Percentiles rank a stretch among this genome's conserved stretches.
phyloP scores from a whole-genome alignment of 768 basidiomycete genomes.

The Hydnomerulius pinastri region DNA sequence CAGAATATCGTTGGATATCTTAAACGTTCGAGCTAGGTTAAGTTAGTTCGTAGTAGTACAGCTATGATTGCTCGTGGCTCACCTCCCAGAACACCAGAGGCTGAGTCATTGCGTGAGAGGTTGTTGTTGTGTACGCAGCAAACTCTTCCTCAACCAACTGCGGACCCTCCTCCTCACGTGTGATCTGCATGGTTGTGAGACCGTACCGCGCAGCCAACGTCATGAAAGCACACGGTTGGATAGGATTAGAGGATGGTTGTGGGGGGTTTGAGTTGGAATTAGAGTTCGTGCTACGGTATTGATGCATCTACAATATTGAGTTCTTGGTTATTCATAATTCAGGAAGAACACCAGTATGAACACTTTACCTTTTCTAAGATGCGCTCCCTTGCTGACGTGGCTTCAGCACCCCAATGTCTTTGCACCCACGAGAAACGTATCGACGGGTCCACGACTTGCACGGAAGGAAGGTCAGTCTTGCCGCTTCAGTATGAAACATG shows the following conservation, averaged over 20 bases:
- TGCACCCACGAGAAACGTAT: neutral
- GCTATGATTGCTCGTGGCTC: neutral
- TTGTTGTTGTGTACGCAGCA: neutral
- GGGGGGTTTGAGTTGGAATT: neutral
- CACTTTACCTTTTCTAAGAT: conserved; percentile 1
- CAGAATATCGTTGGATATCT: conserved; percentile 17
- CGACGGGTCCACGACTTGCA: neutral
- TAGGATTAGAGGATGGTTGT: neutral
- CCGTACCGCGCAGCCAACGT: neutral
- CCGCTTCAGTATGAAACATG: neutral
- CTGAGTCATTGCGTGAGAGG: neutral
- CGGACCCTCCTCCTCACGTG: neutral
- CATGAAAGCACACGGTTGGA: neutral
- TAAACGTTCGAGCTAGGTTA: neutral
- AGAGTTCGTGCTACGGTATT: neutral
- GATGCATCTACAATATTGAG: neutral
- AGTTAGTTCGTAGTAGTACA: neutral
- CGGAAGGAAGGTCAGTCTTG: neutral
- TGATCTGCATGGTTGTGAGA: neutral
- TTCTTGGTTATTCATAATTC: neutral
- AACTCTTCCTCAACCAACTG: conserved; percentile 4
- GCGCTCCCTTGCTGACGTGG: neutral
- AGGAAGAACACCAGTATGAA: too few species aligned
- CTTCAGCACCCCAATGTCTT: neutral
- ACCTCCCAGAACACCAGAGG: conserved; percentile 4